Evolutionary conservation across 1,284 basidiomycete species (phyloP).

Genomic region (Leccinum pachyderme): DNA sequence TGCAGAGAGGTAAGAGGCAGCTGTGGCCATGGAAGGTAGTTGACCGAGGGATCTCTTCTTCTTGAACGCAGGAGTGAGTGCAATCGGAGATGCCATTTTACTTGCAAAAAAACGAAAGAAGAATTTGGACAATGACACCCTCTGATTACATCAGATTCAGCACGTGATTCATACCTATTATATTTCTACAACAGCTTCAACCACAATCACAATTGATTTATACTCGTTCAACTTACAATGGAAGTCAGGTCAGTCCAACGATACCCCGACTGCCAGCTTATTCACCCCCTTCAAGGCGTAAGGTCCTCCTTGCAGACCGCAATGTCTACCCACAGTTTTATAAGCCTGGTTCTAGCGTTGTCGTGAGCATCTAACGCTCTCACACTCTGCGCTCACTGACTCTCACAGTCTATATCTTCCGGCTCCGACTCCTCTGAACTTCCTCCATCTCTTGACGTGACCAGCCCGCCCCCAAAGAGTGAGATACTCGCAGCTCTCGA

Average conservation of each 20-base stretch:
- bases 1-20: slow-evolving; percentile 70
- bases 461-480: slow-evolving; percentile 17
- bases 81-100: slow-evolving; percentile 55
- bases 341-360: slow-evolving; percentile 16
- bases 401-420: slow-evolving; percentile 22
- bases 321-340: slow-evolving; percentile 32
- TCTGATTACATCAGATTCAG: too few relatives aligned
- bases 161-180: too few relatives aligned
- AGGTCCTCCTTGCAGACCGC: slow-evolving; percentile 26
- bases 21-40: slow-evolving; percentile 49
- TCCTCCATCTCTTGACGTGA: slow-evolving; percentile 3
- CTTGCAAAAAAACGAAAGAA: too few relatives aligned
- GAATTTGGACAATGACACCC: too few relatives aligned
- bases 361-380: slow-evolving; percentile 20
- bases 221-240: too few relatives aligned
- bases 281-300: slow-evolving; percentile 21
- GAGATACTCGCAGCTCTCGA: slow-evolving; percentile 25
- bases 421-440: slow-evolving; percentile 20
- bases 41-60: slow-evolving; percentile 54
- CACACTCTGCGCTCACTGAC: background rate
- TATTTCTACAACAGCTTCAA: too few relatives aligned
- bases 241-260: slow-evolving; percentile 21
- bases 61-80: slow-evolving; percentile 59
- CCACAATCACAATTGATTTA: too few relatives aligned
- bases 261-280: rapidly evolving